phyloP scores from a whole-genome alignment of 495 filamentous ascomycete genomes.

The Evernia prunastri region DNA sequence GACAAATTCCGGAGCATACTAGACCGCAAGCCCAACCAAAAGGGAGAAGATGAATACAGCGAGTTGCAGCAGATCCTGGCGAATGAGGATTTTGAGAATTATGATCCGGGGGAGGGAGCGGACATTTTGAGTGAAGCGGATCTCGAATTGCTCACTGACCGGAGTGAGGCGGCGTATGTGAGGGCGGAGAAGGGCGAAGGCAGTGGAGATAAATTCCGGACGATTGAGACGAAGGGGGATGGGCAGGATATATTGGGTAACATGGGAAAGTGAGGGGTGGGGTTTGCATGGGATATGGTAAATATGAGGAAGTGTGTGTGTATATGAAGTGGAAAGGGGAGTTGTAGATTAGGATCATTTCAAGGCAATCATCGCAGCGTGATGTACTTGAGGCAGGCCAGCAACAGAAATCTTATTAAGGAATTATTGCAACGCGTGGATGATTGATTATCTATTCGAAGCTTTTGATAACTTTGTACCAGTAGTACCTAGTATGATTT shows the following conservation, averaged over 20 bases:
- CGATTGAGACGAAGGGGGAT: slow-evolving; percentile 57
- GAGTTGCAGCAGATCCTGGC: slow-evolving; percentile 40
- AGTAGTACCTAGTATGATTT: too few relatives aligned
- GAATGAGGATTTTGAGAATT: slow-evolving; percentile 51
- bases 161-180: slow-evolving; percentile 78
- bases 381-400: too few relatives aligned
- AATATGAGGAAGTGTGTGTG: too few relatives aligned
- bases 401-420: too few relatives aligned
- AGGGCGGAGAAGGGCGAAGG: slow-evolving; percentile 67
- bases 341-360: too few relatives aligned
- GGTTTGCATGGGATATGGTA: neutral
- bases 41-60: slow-evolving; percentile 38
- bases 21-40: slow-evolving; percentile 21
- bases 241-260: slow-evolving; percentile 30
- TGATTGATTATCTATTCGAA: too few relatives aligned
- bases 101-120: slow-evolving; percentile 48
- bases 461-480: too few relatives aligned
- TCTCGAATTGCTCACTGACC: slow-evolving; percentile 70
- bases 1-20: slow-evolving; percentile 61
- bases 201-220: slow-evolving; percentile 55
- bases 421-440: too few relatives aligned
- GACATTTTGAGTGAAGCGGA: slow-evolving; percentile 71
- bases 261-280: slow-evolving; percentile 16
- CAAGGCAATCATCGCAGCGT: too few relatives aligned
- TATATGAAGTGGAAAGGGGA: too few relatives aligned